Evolutionary conservation across 2,329 filamentous ascomycete species (phyloP).

Genomic region (Aspergillus fischeri): DNA sequence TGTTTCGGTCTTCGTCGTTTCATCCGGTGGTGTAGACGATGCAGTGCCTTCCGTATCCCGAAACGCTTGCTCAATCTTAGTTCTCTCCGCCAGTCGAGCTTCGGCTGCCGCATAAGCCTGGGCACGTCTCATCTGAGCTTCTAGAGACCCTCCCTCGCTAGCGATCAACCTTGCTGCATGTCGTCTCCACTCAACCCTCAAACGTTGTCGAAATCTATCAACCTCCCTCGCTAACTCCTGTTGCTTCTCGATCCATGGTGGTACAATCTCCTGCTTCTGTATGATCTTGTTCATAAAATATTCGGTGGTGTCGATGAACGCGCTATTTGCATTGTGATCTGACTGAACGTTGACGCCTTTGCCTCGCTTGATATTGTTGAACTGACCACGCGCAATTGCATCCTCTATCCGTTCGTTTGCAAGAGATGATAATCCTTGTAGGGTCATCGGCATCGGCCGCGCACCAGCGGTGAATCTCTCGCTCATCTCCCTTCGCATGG

Average conservation of each 20-base stretch:
- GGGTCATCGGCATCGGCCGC: slow-evolving; percentile 67
- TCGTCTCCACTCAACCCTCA: slow-evolving; percentile 78
- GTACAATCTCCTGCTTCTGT: slow-evolving; percentile 89
- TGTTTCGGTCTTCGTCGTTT: slow-evolving; percentile 1
- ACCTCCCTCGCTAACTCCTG: slow-evolving; percentile 74
- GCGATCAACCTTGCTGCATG: slow-evolving; percentile 77
- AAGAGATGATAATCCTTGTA: slow-evolving; percentile 74
- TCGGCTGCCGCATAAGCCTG: slow-evolving; percentile 74
- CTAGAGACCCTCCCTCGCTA: slow-evolving; percentile 68
- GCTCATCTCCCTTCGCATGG: slow-evolving; percentile 67
- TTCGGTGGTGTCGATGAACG: slow-evolving; percentile 93
- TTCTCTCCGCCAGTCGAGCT: slow-evolving; percentile 30
- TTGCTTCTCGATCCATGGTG: slow-evolving; percentile 98
- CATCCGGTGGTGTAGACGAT: slow-evolving; percentile 5
- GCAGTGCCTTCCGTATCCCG: slow-evolving; percentile 6
- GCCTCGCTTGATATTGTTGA: slow-evolving; percentile 77
- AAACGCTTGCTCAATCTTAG: slow-evolving; percentile 23
- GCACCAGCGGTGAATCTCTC: slow-evolving; percentile 74
- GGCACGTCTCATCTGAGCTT: slow-evolving; percentile 68
- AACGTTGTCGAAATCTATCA: slow-evolving; percentile 65
- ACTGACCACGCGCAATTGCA: slow-evolving; percentile 86
- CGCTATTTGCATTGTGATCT: slow-evolving; percentile 78
- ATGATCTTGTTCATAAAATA: slow-evolving; percentile 99
- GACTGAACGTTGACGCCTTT: slow-evolving; percentile 64
- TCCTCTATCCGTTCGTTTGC: slow-evolving; percentile 93